Evolutionary conservation across 139 green algal genomes (phyloP).

Genomic region (Tetradesmus lagerheimii): DNA sequence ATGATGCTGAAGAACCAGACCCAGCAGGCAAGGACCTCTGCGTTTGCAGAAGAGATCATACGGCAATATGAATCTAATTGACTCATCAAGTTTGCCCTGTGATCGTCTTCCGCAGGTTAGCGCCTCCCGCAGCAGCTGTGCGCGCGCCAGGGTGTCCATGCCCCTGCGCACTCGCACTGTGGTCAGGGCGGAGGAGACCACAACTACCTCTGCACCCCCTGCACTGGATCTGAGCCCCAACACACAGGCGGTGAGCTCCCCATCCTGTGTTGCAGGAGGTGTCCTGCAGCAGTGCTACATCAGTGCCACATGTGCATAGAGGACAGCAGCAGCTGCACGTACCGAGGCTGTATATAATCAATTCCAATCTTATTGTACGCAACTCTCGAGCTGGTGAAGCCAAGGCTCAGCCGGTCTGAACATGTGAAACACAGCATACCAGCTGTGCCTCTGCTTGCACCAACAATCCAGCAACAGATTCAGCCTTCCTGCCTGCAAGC

Average conservation of each 20-base stretch:
- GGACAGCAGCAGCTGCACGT: background rate
- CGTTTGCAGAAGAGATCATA: background rate
- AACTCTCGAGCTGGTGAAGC: background rate
- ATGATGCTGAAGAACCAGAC: background rate
- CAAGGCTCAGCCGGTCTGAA: too few species aligned
- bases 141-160: background rate
- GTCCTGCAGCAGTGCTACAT: background rate
- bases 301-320: background rate
- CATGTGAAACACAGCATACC: background rate
- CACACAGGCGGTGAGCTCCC: conserved; percentile 27
- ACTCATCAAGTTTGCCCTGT: background rate
- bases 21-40: background rate
- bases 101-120: background rate
- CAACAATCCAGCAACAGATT: too few species aligned
- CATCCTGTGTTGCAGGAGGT: background rate
- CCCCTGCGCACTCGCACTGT: background rate
- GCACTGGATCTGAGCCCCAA: conserved; percentile 19
- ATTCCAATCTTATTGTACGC: background rate
- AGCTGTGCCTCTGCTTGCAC: background rate
- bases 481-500: too few species aligned
- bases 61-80: background rate
- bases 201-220: background rate
- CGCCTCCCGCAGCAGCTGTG: background rate
- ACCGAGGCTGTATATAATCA: background rate
- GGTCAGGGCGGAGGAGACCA: background rate